These are phyloP conservation scores for Magnolia officinalis DNA, from an alignment of 164 flowering plant species.

Conservation along the genomic window DNA sequence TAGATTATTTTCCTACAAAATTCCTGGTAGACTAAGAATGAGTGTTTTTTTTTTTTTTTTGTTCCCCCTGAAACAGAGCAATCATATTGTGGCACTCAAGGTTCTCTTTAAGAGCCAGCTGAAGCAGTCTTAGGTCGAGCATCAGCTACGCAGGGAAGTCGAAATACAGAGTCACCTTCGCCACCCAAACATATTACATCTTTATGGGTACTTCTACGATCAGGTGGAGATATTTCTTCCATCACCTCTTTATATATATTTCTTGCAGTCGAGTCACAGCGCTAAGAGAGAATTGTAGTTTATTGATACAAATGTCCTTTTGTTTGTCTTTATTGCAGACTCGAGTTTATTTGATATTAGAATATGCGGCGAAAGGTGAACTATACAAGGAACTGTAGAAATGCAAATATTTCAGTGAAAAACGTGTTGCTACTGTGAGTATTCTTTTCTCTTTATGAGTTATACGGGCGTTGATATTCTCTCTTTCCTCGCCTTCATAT, in stretches of 20 bases:
- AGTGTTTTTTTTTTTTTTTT: too few species aligned
- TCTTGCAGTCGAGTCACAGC: neutral
- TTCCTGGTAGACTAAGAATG: too few species aligned
- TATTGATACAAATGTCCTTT: neutral
- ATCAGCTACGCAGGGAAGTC: conserved; percentile 93
- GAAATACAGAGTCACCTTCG: conserved; percentile 95
- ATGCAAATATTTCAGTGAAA: conserved; percentile 90
- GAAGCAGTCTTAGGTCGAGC: conserved; percentile 94
- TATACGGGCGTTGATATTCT: neutral
- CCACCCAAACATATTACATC: conserved; percentile 79
- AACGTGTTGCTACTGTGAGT: conserved; percentile 96
- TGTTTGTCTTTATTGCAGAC: conserved; percentile 48
- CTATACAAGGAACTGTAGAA: conserved; percentile 90
- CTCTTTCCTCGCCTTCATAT: neutral
- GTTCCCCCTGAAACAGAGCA: conserved; percentile 58
- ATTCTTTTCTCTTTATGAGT: neutral
- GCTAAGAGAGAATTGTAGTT: neutral
- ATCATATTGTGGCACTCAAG: conserved; percentile 87
- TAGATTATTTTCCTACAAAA: neutral
- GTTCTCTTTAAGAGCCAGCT: conserved; percentile 94
- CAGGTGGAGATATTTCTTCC: conserved; percentile 42
- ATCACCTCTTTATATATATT: neutral
- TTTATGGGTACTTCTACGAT: conserved; percentile 93
- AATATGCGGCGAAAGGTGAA: conserved; percentile 94
- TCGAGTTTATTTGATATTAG: conserved; percentile 85